These are phyloP conservation scores for Chenopodium album DNA, from an alignment of 148 eudicot species.

Conservation along the genomic window DNA sequence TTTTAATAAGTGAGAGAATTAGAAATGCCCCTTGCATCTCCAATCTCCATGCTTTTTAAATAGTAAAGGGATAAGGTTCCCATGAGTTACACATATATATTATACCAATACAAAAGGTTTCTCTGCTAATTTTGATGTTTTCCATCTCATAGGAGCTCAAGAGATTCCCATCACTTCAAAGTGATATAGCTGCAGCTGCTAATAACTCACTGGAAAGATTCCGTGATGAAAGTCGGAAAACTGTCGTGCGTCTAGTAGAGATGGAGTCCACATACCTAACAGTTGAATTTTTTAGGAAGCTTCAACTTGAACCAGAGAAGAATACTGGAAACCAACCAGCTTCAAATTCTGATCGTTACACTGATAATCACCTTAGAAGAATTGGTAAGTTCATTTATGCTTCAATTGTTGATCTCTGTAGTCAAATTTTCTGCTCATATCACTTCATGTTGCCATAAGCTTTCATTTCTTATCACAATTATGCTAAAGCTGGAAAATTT, in stretches of 20 bases:
- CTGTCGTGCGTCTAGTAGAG: conserved; percentile 87
- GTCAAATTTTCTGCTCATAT: not conserved
- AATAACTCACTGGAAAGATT: conserved; percentile 83
- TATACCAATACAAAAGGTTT: not conserved
- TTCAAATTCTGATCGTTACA: conserved; percentile 67
- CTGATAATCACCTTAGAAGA: conserved; percentile 79
- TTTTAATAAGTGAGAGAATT: not conserved
- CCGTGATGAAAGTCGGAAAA: conserved; percentile 91
- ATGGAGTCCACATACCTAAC: conserved; percentile 96
- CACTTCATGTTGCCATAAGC: not conserved
- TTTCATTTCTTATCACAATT: not conserved
- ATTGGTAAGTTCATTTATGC: conserved; percentile 50
- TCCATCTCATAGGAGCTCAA: conserved; percentile 66
- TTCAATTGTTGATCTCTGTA: not conserved
- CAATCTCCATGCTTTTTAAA: not conserved
- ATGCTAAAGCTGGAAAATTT: not conserved
- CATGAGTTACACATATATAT: not conserved
- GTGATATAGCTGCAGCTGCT: conserved; percentile 88
- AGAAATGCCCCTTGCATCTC: not conserved
- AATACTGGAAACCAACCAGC: conserved; percentile 30
- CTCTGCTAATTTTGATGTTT: not conserved
- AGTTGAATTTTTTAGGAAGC: conserved; percentile 90
- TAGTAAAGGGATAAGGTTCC: not conserved
- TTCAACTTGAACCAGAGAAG: conserved; percentile 83
- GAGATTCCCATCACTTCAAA: conserved; percentile 91